Percentiles rank a stretch among this genome's conserved stretches.
phyloP scores from a whole-genome alignment of 2,329 filamentous ascomycete genomes.

The Periglandula ipomoeae region DNA sequence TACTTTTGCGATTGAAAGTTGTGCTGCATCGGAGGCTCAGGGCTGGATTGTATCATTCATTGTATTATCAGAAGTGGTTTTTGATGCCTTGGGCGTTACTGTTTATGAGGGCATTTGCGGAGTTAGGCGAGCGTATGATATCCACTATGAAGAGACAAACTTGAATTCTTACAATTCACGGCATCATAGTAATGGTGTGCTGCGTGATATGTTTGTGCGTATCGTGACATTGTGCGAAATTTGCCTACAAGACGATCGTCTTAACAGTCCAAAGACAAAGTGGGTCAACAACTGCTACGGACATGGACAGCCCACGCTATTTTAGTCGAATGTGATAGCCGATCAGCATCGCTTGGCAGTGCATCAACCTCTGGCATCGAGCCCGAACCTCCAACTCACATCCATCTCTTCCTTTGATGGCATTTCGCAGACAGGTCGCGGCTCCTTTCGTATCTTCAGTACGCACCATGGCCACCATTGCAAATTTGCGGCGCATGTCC shows the following conservation, averaged over 20 bases:
- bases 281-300: neutral
- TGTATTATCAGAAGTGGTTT: too few relatives aligned
- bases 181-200: too few relatives aligned
- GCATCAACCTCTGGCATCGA: neutral
- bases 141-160: neutral
- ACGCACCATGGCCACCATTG: slow-evolving; percentile 43
- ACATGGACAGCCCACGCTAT: neutral
- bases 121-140: neutral
- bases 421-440: neutral
- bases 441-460: neutral
- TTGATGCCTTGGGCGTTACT: neutral
- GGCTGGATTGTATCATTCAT: too few relatives aligned
- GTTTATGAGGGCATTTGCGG: neutral
- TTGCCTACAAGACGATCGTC: too few relatives aligned
- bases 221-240: too few relatives aligned
- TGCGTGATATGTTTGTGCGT: too few relatives aligned
- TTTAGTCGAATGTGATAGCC: neutral
- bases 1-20: too few relatives aligned
- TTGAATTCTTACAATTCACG: too few relatives aligned
- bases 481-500: slow-evolving; percentile 56
- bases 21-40: too few relatives aligned
- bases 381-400: neutral
- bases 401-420: neutral
- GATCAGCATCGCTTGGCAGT: neutral
- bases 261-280: too few relatives aligned